Evolutionary conservation across 2,329 filamentous ascomycete genomes (phyloP), one percentile per base, ranked within the genome.

Genomic region (Calonectria leucothoes): DNA sequence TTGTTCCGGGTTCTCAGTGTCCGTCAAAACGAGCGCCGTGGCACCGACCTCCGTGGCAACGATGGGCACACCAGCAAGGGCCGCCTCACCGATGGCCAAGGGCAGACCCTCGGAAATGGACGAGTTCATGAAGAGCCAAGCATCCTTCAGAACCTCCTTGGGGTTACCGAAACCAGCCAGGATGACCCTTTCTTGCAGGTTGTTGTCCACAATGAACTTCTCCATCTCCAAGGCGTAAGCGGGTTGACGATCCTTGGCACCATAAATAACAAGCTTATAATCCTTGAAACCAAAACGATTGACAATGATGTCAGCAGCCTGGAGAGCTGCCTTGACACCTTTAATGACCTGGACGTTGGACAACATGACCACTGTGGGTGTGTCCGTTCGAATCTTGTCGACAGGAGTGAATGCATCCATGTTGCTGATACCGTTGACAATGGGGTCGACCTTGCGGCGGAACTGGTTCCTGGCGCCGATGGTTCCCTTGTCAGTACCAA

Each of bases 121-220:
- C 4, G 75, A 77, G 66, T 77, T 77, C 75, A 77, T 76, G 14
- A 77, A 77, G 17, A 77, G 63, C 75, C 75, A 77, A 3, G 76
- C 75, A n/a, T 77, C 76, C 48, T 77, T 72, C 2, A 77, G 69
- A 0, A 77, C 75, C 33, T 74, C 73, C 15, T 74, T 77, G 7
- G 76, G 76, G 35, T 77, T 69, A 10, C 76, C 76, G 25, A 77
- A 77, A 23, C 76, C 75, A 2, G 75, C 76, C 15, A 77, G 66
- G 20, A 77, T 23, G 35, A 75, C 75, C 35, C 69, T 77, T 8
- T 57, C 75, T 4, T 29, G 23, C 2, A 77, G 69, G 8, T 66
- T 65, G 17, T 67, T 65, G 17, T 77, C 76, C 4, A 66, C 64
- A 20, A 77, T 77, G 31, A 76, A 67, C 59, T 75, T 77, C 39